These are phyloP conservation scores for Colletotrichum caudatum DNA, from an alignment of 2,329 filamentous ascomycete genomes.

Conservation along the genomic window DNA sequence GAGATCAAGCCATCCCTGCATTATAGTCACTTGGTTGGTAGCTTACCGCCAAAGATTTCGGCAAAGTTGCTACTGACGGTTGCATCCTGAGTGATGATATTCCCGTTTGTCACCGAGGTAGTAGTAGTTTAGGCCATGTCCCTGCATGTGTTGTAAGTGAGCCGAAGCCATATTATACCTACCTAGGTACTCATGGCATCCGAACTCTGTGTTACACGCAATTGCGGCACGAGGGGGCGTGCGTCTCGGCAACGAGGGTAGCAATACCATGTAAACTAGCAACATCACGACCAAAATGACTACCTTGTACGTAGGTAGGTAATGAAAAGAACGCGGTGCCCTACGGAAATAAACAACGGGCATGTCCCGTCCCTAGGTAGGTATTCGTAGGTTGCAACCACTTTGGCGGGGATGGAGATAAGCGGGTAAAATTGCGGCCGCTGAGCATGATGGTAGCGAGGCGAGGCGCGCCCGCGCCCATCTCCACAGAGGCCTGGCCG, in stretches of 20 bases:
- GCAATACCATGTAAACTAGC: background rate
- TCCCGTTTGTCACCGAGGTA: background rate
- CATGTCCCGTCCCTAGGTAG: background rate
- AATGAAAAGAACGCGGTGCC: background rate
- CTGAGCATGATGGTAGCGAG: background rate
- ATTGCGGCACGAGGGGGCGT: background rate
- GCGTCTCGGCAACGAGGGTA: background rate
- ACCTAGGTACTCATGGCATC: background rate
- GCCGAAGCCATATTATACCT: background rate
- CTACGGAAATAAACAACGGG: background rate
- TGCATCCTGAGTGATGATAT: background rate
- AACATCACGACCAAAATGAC: background rate
- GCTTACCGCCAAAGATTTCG: background rate
- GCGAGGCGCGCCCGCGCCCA: background rate
- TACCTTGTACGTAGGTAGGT: background rate
- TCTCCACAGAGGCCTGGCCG: constrained; percentile 2
- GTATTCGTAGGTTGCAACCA: background rate
- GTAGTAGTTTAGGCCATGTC: background rate
- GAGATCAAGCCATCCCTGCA: background rate
- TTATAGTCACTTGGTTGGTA: background rate
- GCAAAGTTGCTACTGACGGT: background rate
- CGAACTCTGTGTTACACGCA: background rate
- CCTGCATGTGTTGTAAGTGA: background rate
- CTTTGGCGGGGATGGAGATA: background rate
- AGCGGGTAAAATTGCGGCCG: background rate